phyloP scores from a whole-genome alignment of 2,329 filamentous ascomycete genomes.

The Zymoseptoria tritici region DNA sequence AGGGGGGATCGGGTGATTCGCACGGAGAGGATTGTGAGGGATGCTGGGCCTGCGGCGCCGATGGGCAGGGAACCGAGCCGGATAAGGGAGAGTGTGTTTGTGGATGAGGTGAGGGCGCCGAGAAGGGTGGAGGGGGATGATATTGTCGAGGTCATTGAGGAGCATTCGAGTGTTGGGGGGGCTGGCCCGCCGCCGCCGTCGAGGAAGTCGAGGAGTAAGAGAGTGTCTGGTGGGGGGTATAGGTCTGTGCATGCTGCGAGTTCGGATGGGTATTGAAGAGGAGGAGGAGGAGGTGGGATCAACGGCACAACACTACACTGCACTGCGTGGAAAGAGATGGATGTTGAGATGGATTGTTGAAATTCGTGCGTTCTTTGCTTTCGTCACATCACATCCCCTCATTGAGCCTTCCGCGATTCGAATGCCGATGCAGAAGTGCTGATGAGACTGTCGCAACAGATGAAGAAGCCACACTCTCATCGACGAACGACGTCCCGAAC shows the following conservation, averaged over 20 bases:
- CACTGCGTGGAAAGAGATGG: too few species aligned
- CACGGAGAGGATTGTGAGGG: slow-evolving; percentile 30
- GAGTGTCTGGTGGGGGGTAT: slow-evolving; percentile 39
- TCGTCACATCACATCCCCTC: neutral
- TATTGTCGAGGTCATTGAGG: slow-evolving; percentile 53
- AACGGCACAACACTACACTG: slow-evolving; percentile 1
- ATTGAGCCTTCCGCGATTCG: neutral
- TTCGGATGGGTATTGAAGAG: neutral
- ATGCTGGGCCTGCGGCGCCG: slow-evolving; percentile 18
- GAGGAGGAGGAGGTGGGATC: neutral
- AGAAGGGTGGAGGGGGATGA: slow-evolving; percentile 43
- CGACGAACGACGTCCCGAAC: neutral
- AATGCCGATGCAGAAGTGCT: neutral
- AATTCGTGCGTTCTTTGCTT: neutral
- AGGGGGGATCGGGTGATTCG: slow-evolving; percentile 20
- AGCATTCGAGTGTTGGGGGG: slow-evolving; percentile 39
- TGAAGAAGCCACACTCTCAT: neutral
- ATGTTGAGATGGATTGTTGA: neutral
- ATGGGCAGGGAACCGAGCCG: slow-evolving; percentile 19
- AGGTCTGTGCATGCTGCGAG: slow-evolving; percentile 38
- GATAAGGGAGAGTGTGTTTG: slow-evolving; percentile 32
- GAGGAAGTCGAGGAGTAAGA: slow-evolving; percentile 24
- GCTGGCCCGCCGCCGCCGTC: slow-evolving; percentile 32
- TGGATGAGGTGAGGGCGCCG: slow-evolving; percentile 35
- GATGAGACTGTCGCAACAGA: neutral